phyloP scores from a whole-genome alignment of 306 rosid species.

The Adenanthera pavonina region DNA sequence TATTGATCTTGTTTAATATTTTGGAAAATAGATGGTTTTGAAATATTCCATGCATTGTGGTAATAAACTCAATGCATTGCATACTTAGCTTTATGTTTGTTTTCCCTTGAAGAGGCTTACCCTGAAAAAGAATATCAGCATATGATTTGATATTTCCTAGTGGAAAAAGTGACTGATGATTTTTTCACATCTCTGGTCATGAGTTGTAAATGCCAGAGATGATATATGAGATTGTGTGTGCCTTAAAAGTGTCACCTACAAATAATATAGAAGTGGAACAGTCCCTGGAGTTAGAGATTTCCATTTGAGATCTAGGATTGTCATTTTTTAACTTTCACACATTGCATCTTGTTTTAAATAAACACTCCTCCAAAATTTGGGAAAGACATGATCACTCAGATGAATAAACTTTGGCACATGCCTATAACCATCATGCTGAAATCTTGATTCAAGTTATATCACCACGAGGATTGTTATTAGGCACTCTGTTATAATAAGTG shows the following conservation, averaged over 20 bases:
- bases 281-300: neutral
- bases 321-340: neutral
- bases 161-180: neutral
- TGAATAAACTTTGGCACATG: neutral
- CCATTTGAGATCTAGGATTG: neutral
- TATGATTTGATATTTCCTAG: neutral
- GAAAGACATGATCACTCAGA: neutral
- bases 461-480: neutral
- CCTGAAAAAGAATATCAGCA: neutral
- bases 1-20: conserved; percentile 14
- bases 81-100: neutral
- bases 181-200: neutral
- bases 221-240: neutral
- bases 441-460: neutral
- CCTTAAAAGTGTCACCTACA: neutral
- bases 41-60: neutral
- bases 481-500: neutral
- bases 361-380: neutral
- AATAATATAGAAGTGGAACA: no score
- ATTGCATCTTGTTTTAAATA: neutral
- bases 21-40: no score
- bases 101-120: conserved; percentile 5
- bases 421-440: neutral
- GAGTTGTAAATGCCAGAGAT: no score
- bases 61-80: neutral